These are phyloP conservation scores for Hylodesmum podocarpum DNA, from an alignment of 306 rosid genomes.

Conservation along the genomic window DNA sequence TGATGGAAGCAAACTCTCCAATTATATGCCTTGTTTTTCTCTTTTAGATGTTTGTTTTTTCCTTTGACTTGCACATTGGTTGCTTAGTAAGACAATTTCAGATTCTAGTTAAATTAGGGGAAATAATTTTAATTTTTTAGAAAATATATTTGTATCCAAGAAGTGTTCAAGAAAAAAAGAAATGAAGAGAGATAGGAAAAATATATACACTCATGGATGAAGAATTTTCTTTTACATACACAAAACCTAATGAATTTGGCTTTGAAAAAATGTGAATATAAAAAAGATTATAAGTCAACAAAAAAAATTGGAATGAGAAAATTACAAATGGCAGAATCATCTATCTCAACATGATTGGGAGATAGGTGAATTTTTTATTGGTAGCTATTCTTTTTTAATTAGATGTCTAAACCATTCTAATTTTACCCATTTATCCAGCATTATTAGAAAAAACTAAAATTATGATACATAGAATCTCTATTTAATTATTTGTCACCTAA, in stretches of 20 bases:
- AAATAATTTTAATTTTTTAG: background rate
- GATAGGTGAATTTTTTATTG: too few species aligned
- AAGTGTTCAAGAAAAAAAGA: background rate
- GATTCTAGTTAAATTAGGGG: background rate
- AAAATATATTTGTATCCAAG: background rate
- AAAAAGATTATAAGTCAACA: background rate
- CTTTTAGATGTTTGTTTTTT: conserved; percentile 4
- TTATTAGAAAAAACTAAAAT: too few species aligned
- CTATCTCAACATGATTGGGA: background rate
- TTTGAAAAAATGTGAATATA: background rate
- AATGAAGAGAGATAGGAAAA: background rate
- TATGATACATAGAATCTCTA: too few species aligned
- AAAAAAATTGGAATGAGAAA: background rate
- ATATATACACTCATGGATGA: background rate
- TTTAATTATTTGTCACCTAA: too few species aligned
- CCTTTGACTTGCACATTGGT: background rate
- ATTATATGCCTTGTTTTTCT: background rate
- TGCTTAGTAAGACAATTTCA: background rate
- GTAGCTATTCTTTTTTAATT: too few species aligned
- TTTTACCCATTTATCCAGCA: too few species aligned
- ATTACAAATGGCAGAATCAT: background rate
- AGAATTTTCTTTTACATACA: background rate
- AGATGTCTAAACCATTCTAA: too few species aligned
- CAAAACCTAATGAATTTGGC: background rate
- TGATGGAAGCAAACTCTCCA: background rate